Base-by-base conservation (phyloP, 306 rosid genomes). In the Prunus campanulata region DNA sequence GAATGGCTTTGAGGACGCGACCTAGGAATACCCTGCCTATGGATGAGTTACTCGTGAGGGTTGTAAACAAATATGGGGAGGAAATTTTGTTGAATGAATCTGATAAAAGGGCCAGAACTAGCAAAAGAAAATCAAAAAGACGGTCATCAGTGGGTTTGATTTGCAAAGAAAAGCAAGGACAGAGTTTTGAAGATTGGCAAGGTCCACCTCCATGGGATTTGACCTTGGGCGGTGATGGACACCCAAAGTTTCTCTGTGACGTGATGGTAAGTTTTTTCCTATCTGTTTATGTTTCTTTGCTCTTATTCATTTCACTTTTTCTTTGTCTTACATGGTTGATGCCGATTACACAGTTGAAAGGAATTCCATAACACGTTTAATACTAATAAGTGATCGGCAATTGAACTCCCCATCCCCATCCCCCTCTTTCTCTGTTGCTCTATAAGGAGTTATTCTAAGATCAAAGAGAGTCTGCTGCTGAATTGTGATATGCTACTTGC, bases 241-340 rank as follows among this genome's bases (percentile, higher is more conserved):
- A 62, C 82, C 96, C 98, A 39, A 89, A 88, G 86, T 91, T 94
- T 87, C 83, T 94, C 29, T 94, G 98, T 55, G 98, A 91, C 65
- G 95, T 90, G 65, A 94, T 94, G 97, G 98, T 94, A 86, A 81
- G 81, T 25, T 44, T 18, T 19, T 29, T 63, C 81, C 66, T n/a
- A 72, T 77, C 54, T 63, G n/a, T 50, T 61, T 78, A 71, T 39
- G 48, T 39, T 29, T 47, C 30, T 76, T 57, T 77, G 61, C 59
- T 35, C 60, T 66, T 82, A 20, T 7, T 51, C 35, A 20, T 74
- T 82, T 18, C 71, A 11, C 24, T 60, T 64, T 71, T 57, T 71
- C 60, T 29, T 10, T 11, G 25, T 1, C 7, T 22, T 64, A 68
- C 63, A 64, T 69, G 70, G 71, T 78, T 71, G 72, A 78, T 78